Base-by-base conservation (phyloP, 2,329 filamentous ascomycete genomes). In the Hawksworthiomyces lignivorus region DNA sequence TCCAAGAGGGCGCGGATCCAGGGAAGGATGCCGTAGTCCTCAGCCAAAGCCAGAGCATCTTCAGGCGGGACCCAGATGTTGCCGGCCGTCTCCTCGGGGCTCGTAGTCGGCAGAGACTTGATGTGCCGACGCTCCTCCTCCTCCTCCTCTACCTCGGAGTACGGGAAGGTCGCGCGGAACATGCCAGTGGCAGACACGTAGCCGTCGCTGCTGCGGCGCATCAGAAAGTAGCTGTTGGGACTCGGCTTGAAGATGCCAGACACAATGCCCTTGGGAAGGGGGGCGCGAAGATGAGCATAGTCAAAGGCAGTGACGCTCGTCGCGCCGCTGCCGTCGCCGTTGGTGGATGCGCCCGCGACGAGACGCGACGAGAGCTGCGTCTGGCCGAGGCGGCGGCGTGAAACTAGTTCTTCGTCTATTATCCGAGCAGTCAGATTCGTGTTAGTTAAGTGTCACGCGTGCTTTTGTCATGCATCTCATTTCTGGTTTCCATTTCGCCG, bases 1-100 rank as follows among this genome's bases (percentile, higher is more conserved):
- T 97, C 90, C 37, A 98, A 75, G 15, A 98, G 74, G n/a, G 92
- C 92, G 43, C 79, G 79, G 52, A 98, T 87, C 92, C 92, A 98
- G 33, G 83, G 72, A 36, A 74, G 65, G 61, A 97, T 88, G 43
- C 77, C 73, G 61, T 97, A 98, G 62, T 97, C 89, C 34, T 85
- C 80, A 39, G 90, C 86, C 11, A 98, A 74, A 44, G 76, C 67
- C 33, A 98, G 74, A 27, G 92, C 92, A 77, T 78, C 65, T 50
- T 82, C 73, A 6, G 90, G 88, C 35, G 87, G 80, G 38, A 97
- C 89, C 92, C 92, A 98, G 39, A 98, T 80, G 62, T 96, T 98
- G 34, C 92, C 92, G 20, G 92, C 92, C 22, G 92, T 88, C 70
- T 97, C 92, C 58, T 97, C 89, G 43, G 74, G 73, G 54, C 88